These are phyloP conservation scores for Rasamsonia emersonii DNA, from an alignment of 2,329 filamentous ascomycete genomes.

Conservation along the genomic window DNA sequence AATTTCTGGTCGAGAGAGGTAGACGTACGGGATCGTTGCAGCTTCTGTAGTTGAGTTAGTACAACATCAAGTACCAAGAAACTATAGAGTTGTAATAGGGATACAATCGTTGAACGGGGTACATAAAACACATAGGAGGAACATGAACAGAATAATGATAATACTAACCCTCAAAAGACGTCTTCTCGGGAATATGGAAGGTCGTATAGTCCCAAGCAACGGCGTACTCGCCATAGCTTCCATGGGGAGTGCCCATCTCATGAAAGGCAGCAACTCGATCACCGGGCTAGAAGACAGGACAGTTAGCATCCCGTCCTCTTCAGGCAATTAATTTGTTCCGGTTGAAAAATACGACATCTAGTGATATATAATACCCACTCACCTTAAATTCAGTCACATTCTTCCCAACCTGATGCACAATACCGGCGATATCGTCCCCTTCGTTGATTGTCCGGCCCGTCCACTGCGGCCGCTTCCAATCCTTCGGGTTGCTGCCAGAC, in stretches of 20 bases:
- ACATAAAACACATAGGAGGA: background rate
- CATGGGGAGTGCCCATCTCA: constrained; percentile 42
- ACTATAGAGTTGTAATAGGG: background rate
- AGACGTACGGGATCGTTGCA: constrained; percentile 42
- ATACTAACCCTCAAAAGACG: constrained; percentile 43
- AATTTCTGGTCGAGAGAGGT: background rate
- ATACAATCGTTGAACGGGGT: too few species aligned
- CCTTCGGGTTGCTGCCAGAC: constrained; percentile 6
- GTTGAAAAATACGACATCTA: background rate
- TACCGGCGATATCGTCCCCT: constrained; percentile 46
- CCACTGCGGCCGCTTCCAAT: constrained; percentile 14
- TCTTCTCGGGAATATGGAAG: constrained; percentile 44
- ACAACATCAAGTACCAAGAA: background rate
- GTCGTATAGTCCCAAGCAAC: constrained; percentile 46
- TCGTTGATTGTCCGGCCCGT: constrained; percentile 26
- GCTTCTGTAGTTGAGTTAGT: constrained; percentile 33
- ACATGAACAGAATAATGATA: background rate
- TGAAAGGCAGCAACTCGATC: constrained; percentile 45
- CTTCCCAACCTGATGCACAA: constrained; percentile 43
- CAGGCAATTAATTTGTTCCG: background rate
- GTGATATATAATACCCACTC: background rate
- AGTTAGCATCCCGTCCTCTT: constrained; percentile 7
- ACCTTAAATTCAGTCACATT: constrained; percentile 45
- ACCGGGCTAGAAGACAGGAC: constrained; percentile 43
- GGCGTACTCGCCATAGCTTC: constrained; percentile 50